Conservation (phyloP, 163 green algal species). For the Picocystis sp. region DNA sequence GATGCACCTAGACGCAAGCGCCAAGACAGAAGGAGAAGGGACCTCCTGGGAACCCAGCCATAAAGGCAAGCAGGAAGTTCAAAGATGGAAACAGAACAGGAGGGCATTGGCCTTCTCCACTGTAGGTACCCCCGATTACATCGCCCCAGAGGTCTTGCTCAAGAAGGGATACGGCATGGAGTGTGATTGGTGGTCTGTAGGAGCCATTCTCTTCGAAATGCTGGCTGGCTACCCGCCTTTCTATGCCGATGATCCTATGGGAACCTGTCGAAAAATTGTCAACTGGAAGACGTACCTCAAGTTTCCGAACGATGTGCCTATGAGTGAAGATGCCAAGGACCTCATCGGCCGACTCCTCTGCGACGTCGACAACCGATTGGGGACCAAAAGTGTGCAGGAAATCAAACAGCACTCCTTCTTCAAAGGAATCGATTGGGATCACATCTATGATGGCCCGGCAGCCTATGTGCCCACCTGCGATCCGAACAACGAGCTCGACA, state of each 20-base stretch:
- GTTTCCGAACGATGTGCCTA: slow-evolving; percentile 33
- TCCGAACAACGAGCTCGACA: slow-evolving; percentile 82
- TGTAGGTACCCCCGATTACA: slow-evolving; percentile 97
- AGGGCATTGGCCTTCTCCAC: slow-evolving; percentile 65
- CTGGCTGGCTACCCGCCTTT: slow-evolving; percentile 92
- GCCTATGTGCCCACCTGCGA: slow-evolving; percentile 49
- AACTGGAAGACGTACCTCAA: slow-evolving; percentile 85
- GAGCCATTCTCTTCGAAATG: slow-evolving; percentile 97
- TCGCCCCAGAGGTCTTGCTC: slow-evolving; percentile 87
- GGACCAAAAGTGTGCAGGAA: slow-evolving; percentile 49
- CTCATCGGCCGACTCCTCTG: slow-evolving; percentile 85
- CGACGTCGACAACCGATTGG: slow-evolving; percentile 78
- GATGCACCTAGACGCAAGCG: neutral
- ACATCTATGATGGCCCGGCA: slow-evolving; percentile 37
- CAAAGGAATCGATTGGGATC: slow-evolving; percentile 61
- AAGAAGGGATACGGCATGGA: slow-evolving; percentile 98
- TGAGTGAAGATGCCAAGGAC: slow-evolving; percentile 54
- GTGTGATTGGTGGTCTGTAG: slow-evolving; percentile 95
- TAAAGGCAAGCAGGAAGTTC: slow-evolving; percentile 13
- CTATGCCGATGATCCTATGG: slow-evolving; percentile 72
- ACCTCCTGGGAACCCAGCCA: slow-evolving; percentile 1
- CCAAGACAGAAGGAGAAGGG: neutral
- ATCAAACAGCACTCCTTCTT: slow-evolving; percentile 91
- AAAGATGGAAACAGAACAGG: slow-evolving; percentile 22
- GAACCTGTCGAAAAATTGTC: slow-evolving; percentile 91